Conservation (phyloP, 192 early-diverging fungal species). For the Entophlyctis luteolus region DNA sequence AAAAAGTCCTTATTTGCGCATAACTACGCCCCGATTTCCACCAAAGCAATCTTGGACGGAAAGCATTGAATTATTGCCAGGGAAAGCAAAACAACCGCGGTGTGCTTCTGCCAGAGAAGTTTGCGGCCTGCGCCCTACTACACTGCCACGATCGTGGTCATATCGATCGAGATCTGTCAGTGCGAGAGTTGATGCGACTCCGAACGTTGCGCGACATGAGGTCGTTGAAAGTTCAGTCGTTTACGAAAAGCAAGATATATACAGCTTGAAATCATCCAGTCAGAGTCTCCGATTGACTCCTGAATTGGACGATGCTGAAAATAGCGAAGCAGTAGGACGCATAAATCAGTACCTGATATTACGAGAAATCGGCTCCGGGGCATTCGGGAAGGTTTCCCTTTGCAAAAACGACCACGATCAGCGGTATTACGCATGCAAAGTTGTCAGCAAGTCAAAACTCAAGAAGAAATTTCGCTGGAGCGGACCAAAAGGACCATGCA, state of each 20-base stretch:
- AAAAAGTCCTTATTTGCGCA: neutral
- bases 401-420: conserved; percentile 37
- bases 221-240: conserved; percentile 18
- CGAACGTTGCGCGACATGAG: neutral
- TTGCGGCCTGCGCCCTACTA: too few relatives aligned
- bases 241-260: conserved; percentile 20
- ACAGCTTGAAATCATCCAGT: neutral
- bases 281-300: too few relatives aligned
- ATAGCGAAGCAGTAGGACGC: conserved; percentile 37
- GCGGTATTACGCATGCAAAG: conserved; percentile 57
- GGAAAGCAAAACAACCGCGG: too few relatives aligned
- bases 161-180: neutral
- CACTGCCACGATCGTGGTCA: neutral
- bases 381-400: conserved; percentile 50
- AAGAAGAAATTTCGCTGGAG: conserved; percentile 51
- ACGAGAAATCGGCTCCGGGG: conserved; percentile 49
- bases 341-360: conserved; percentile 61
- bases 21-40: neutral
- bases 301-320: neutral
- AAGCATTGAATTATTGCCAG: neutral
- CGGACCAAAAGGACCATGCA: neutral
- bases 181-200: neutral
- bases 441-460: conserved; percentile 53
- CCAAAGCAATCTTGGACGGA: neutral
- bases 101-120: neutral